Percentiles rank a stretch among this genome's conserved stretches.
Evolutionary conservation across 345 rosid species (phyloP).

Genomic region (Sisymbrium irio): DNA sequence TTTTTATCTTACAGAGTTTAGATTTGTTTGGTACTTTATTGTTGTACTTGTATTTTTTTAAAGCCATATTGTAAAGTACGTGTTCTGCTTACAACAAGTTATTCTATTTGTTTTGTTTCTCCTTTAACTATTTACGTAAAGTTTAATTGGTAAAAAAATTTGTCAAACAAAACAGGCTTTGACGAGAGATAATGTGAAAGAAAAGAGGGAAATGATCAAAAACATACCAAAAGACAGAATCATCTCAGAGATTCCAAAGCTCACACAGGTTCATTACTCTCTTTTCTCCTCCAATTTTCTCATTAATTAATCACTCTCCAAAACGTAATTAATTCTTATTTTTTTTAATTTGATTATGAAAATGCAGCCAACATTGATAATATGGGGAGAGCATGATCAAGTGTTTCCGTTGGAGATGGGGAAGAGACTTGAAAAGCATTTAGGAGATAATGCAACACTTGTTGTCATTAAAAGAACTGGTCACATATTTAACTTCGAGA

Average conservation of each 20-base stretch:
- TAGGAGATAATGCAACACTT: slow-evolving; percentile 58
- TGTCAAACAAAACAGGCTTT: slow-evolving; percentile 40
- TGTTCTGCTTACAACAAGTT: background rate
- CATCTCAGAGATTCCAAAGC: slow-evolving; percentile 49
- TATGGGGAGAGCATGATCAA: slow-evolving; percentile 84
- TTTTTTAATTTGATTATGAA: background rate
- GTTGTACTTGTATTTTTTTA: background rate
- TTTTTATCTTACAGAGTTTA: background rate
- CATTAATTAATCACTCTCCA: background rate
- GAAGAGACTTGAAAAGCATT: slow-evolving; percentile 61
- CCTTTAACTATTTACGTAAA: background rate
- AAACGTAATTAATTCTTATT: background rate
- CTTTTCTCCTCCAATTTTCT: background rate
- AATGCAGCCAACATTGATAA: slow-evolving; percentile 59
- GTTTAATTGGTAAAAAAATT: background rate
- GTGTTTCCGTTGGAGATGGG: slow-evolving; percentile 69
- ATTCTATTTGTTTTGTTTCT: background rate
- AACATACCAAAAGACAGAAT: slow-evolving; percentile 55
- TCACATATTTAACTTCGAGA: slow-evolving; percentile 61
- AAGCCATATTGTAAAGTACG: background rate
- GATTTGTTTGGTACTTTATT: background rate
- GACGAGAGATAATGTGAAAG: slow-evolving; percentile 44
- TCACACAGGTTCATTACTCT: slow-evolving; percentile 42
- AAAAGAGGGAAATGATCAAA: slow-evolving; percentile 55
- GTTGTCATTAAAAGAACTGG: slow-evolving; percentile 60